These are phyloP conservation scores for Euphorbia lathyris DNA, from an alignment of 345 rosid genomes.

Conservation along the genomic window DNA sequence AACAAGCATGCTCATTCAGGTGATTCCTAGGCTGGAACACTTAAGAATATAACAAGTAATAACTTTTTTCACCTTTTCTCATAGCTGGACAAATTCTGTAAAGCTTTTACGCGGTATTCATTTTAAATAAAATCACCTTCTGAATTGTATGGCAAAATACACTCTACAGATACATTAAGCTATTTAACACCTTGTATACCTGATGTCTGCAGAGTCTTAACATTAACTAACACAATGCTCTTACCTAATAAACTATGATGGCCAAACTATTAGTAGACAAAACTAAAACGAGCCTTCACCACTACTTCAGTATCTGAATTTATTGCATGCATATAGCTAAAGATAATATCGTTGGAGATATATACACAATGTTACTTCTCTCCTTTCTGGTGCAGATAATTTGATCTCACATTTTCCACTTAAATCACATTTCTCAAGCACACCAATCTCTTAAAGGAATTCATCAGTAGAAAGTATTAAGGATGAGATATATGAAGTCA, in stretches of 20 bases:
- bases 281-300: background rate
- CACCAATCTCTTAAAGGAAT: slow-evolving; percentile 1
- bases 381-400: background rate
- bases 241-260: background rate
- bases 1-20: background rate
- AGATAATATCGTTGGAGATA: background rate
- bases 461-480: background rate
- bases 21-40: background rate
- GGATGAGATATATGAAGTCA: background rate
- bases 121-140: background rate
- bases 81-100: background rate
- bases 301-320: background rate
- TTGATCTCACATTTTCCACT: background rate
- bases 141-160: background rate
- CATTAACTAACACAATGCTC: background rate
- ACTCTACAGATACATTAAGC: background rate
- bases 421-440: background rate
- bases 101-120: too few relatives aligned
- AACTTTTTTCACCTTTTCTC: background rate
- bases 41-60: background rate
- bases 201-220: background rate
- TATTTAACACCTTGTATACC: background rate
- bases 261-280: background rate
- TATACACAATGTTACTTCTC: background rate
- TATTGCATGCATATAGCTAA: slow-evolving; percentile 1